Conservation (phyloP, 164 flowering plant species). For the Annona squamosa region DNA sequence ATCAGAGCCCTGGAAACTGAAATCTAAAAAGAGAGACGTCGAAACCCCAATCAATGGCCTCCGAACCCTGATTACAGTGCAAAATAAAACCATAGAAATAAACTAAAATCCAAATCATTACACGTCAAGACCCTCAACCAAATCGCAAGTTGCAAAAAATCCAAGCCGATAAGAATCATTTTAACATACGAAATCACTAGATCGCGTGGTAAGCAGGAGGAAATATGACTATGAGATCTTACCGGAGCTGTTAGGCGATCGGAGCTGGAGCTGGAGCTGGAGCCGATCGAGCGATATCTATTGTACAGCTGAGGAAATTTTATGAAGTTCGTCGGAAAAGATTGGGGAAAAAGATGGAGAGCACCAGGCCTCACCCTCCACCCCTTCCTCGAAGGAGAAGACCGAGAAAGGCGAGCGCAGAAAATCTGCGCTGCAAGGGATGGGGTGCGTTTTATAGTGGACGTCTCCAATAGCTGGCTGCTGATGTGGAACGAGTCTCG, state of each 20-base stretch:
- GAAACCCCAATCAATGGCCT: too few species aligned
- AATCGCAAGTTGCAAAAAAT: background rate
- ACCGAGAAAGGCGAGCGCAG: background rate
- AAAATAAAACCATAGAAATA: background rate
- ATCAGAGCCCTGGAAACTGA: too few species aligned
- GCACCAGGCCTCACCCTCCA: background rate
- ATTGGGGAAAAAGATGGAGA: background rate
- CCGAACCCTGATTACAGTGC: background rate
- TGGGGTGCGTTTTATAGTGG: background rate
- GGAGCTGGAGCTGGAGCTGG: background rate
- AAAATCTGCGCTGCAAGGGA: background rate
- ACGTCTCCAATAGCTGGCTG: background rate
- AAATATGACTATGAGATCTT: background rate
- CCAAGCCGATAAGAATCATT: background rate
- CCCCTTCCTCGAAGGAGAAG: background rate
- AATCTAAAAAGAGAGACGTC: too few species aligned
- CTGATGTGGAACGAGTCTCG: background rate
- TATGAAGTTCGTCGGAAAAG: background rate
- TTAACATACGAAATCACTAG: background rate
- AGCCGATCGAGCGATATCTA: background rate
- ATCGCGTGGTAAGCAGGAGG: background rate
- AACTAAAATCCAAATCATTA: background rate
- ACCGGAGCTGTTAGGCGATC: background rate
- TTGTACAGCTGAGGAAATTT: background rate
- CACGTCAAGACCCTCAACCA: background rate